These are phyloP conservation scores for Sporothrix phasma DNA, from an alignment of 2,329 filamentous ascomycete species.

Conservation along the genomic window DNA sequence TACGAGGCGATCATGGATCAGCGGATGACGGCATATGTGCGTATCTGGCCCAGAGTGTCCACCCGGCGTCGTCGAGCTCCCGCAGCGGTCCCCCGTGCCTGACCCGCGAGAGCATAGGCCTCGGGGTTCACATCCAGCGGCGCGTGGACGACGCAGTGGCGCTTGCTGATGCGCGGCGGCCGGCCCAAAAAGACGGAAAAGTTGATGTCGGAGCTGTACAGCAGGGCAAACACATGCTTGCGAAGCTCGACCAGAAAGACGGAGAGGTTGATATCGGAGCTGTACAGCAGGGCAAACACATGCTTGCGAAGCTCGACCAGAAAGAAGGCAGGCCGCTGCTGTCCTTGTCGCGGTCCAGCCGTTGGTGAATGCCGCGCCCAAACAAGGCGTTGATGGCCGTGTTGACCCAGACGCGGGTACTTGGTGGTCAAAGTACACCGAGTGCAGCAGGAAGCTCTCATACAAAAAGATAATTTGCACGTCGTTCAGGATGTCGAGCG, in stretches of 20 bases:
- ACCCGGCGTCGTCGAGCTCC: constrained; percentile 39
- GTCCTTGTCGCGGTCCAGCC: not conserved
- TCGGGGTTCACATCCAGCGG: constrained; percentile 40
- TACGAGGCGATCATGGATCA: constrained; percentile 13
- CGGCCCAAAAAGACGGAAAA: constrained; percentile 43
- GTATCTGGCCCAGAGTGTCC: constrained; percentile 33
- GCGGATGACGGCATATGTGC: constrained; percentile 20
- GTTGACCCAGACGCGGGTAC: constrained; percentile 9
- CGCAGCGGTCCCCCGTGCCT: constrained; percentile 23
- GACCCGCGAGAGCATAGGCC: constrained; percentile 18
- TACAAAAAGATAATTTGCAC: constrained; percentile 13
- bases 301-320: constrained; percentile 13
- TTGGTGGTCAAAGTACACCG: constrained; percentile 13
- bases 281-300: constrained; percentile 9
- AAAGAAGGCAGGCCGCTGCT: constrained; percentile 5
- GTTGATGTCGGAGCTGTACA: constrained; percentile 36
- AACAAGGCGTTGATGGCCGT: constrained; percentile 12
- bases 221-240: constrained; percentile 9
- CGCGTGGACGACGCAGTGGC: constrained; percentile 43
- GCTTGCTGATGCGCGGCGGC: constrained; percentile 42
- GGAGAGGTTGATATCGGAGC: constrained; percentile 39
- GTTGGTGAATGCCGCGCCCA: constrained; percentile 11
- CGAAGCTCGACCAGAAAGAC: constrained; percentile 18
- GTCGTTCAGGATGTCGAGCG: constrained; percentile 12
- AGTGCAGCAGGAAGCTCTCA: constrained; percentile 11